Evolutionary conservation across 148 eudicot species (phyloP).

Genomic region (Silene latifolia): DNA sequence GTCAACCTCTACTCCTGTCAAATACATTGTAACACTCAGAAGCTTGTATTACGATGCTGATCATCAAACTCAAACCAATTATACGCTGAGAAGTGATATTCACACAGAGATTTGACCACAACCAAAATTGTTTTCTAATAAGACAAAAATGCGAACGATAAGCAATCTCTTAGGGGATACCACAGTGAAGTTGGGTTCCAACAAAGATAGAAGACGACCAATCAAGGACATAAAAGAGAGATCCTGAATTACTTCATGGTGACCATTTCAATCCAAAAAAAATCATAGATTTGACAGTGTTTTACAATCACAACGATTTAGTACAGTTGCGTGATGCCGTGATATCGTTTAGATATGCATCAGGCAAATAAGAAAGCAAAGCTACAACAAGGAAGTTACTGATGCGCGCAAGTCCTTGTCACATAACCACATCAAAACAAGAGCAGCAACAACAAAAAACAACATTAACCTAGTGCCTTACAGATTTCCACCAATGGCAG

Average conservation of each 20-base stretch:
- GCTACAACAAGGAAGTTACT: no score
- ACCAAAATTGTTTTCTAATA: background rate
- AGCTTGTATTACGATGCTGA: constrained; percentile 13
- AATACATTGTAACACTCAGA: constrained; percentile 26
- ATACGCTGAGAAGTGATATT: background rate
- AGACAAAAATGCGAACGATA: background rate
- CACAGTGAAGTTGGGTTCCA: background rate
- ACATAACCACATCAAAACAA: background rate
- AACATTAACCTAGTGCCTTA: background rate
- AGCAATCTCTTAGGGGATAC: background rate
- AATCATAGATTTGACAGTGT: background rate
- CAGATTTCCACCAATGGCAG: no score
- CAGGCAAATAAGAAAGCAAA: no score
- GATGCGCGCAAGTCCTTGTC: background rate
- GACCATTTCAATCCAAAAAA: background rate
- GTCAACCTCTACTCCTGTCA: constrained; percentile 46
- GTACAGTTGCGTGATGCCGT: background rate
- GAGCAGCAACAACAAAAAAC: no score
- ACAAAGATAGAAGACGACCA: background rate
- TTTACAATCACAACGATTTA: background rate
- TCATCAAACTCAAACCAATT: background rate
- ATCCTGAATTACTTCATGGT: background rate
- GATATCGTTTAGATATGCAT: no score
- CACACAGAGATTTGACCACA: background rate
- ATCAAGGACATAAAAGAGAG: no score